Evolutionary conservation across 2,329 filamentous ascomycete species (phyloP).

Genomic region (Trichoderma endophyticum): DNA sequence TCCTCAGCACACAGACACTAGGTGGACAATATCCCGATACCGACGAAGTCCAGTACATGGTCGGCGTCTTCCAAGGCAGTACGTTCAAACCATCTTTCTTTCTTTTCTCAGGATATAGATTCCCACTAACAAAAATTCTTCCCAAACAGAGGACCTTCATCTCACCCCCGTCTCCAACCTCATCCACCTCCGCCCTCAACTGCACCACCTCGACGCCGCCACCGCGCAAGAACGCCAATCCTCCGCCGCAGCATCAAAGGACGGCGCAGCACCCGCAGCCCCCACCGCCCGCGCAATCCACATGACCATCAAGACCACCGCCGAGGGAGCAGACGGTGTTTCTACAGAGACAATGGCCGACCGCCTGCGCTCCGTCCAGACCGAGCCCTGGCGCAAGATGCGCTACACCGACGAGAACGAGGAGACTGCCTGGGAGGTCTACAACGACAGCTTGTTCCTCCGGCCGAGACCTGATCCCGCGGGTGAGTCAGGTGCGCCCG

Average conservation of each 20-base stretch:
- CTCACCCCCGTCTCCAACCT: constrained; percentile 79
- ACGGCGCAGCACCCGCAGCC: constrained; percentile 31
- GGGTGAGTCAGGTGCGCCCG: constrained; percentile 14
- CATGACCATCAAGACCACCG: constrained; percentile 78
- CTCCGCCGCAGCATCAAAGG: constrained; percentile 37
- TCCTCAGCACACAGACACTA: constrained; percentile 77
- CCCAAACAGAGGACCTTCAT: constrained; percentile 70
- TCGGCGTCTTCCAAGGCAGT: constrained; percentile 87
- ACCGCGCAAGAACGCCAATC: constrained; percentile 63
- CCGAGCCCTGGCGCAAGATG: constrained; percentile 77
- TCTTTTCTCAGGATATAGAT: constrained; percentile 5
- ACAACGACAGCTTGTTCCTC: constrained; percentile 65
- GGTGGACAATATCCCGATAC: constrained; percentile 74
- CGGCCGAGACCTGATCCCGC: constrained; percentile 22
- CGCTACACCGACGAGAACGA: constrained; percentile 80
- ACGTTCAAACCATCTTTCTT: constrained; percentile 31
- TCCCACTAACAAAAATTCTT: constrained; percentile 21
- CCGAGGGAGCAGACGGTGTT: constrained; percentile 63
- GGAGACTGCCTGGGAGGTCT: constrained; percentile 70
- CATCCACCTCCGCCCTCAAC: constrained; percentile 85
- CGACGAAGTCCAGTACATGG: constrained; percentile 78
- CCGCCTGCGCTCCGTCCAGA: constrained; percentile 73
- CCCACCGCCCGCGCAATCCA: constrained; percentile 72
- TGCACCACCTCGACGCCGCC: constrained; percentile 86
- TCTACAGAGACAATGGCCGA: constrained; percentile 70